Conservation (phyloP, 495 filamentous ascomycete species). For the Aspergillus ostianus region DNA sequence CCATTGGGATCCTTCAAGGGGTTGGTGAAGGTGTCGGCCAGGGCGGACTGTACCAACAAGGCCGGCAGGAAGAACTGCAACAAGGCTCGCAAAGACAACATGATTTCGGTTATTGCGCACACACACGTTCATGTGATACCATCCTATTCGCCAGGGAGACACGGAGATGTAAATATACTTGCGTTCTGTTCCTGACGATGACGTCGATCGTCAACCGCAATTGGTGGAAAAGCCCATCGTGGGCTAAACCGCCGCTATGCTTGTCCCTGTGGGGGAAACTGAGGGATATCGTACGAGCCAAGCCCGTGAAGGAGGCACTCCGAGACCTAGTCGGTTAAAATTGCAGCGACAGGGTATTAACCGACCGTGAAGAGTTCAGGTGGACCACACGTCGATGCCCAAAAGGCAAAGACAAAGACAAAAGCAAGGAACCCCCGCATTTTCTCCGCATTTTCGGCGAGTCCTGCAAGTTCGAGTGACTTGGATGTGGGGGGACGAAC, state of each 20-base stretch:
- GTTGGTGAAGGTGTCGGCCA: constrained; percentile 20
- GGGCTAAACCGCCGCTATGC: neutral
- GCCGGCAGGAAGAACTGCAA: neutral
- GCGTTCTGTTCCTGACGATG: neutral
- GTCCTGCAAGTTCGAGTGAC: neutral
- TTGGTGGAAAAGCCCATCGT: neutral
- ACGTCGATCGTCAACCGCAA: neutral
- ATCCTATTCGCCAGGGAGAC: neutral
- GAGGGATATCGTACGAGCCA: neutral
- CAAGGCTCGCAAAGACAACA: neutral
- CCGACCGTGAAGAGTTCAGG: neutral
- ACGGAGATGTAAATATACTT: neutral
- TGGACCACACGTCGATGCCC: neutral
- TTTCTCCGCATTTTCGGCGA: neutral
- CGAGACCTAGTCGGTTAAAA: neutral
- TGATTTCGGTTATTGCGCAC: neutral
- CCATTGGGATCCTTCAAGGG: constrained; percentile 30
- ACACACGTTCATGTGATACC: neutral
- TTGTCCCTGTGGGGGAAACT: neutral
- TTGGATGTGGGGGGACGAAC: neutral
- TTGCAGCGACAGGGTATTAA: neutral
- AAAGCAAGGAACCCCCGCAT: neutral
- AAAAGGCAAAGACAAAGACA: too few relatives aligned
- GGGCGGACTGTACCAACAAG: neutral
- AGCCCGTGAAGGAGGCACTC: neutral